Conservation (phyloP, 1,284 basidiomycete genomes). For the Takashimella koratensis region DNA sequence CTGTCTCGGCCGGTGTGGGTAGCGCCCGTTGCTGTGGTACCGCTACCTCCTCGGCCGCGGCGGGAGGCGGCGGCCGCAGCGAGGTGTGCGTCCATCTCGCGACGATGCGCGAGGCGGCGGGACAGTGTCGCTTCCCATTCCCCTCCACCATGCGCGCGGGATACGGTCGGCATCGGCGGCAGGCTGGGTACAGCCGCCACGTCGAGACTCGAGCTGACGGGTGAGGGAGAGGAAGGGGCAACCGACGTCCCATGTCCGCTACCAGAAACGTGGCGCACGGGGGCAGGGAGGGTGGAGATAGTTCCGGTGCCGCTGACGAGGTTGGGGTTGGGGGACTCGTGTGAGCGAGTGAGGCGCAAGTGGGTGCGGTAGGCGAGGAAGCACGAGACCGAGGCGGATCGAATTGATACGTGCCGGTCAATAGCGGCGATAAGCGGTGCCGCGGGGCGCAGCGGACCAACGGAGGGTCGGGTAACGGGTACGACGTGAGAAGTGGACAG, state of each 20-base stretch:
- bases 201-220: slow-evolving; percentile 13
- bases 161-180: slow-evolving; percentile 38
- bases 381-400: slow-evolving; percentile 8
- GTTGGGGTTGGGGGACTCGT: slow-evolving; percentile 1
- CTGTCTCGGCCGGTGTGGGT: not conserved
- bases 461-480: not conserved
- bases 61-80: slow-evolving; percentile 1
- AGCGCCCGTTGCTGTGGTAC: too few species aligned
- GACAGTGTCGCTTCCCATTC: slow-evolving; percentile 44
- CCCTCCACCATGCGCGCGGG: slow-evolving; percentile 31
- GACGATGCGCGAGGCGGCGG: slow-evolving; percentile 36
- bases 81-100: slow-evolving; percentile 17
- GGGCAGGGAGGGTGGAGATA: not conserved
- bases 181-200: slow-evolving; percentile 8
- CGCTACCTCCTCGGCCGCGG: not conserved
- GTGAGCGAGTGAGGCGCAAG: slow-evolving; percentile 1
- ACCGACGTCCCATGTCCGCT: not conserved
- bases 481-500: not conserved
- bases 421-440: not conserved
- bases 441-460: too few species aligned
- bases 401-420: not conserved
- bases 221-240: slow-evolving; percentile 10
- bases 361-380: slow-evolving; percentile 31
- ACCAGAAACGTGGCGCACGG: not conserved
- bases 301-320: not conserved